These are phyloP conservation scores for Polygonum aviculare DNA, from an alignment of 148 eudicot genomes.

Conservation along the genomic window DNA sequence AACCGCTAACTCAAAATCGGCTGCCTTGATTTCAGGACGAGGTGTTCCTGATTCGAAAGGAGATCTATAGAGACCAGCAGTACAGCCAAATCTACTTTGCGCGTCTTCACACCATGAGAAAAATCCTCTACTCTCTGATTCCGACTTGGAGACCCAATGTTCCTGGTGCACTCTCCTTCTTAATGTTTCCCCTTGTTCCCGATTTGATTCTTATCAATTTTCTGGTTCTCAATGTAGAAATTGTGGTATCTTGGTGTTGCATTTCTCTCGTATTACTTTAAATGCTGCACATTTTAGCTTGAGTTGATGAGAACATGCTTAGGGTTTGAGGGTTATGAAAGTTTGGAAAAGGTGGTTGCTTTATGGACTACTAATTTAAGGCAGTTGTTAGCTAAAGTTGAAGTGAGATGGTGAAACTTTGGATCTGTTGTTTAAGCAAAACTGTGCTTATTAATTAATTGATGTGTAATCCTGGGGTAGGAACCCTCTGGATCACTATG, in stretches of 20 bases:
- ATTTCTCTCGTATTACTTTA: not conserved
- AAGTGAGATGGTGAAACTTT: not conserved
- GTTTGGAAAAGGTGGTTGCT: not conserved
- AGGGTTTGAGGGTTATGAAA: not conserved
- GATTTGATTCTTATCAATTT: not conserved
- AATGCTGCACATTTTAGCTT: not conserved
- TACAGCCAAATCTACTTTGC: conserved; percentile 89
- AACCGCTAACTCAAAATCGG: not conserved
- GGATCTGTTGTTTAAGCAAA: not conserved
- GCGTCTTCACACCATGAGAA: conserved; percentile 69
- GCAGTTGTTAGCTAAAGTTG: not conserved
- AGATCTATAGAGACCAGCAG: conserved; percentile 83
- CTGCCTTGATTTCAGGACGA: conserved; percentile 39
- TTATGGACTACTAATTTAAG: not conserved
- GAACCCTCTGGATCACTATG: not conserved
- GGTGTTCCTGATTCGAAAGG: conserved; percentile 53
- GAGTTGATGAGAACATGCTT: not conserved
- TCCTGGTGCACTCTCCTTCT: conserved; percentile 38
- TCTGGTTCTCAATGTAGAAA: not conserved
- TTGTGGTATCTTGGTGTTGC: not conserved
- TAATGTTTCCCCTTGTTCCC: not conserved
- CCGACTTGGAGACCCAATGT: conserved; percentile 82
- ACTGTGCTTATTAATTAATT: not conserved
- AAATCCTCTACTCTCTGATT: conserved; percentile 71
- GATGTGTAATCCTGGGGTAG: not conserved